Percentiles rank a stretch among this genome's conserved stretches.
These are phyloP conservation scores for Tricholoma sp. DNA, from an alignment of 768 basidiomycete genomes.

Conservation along the genomic window DNA sequence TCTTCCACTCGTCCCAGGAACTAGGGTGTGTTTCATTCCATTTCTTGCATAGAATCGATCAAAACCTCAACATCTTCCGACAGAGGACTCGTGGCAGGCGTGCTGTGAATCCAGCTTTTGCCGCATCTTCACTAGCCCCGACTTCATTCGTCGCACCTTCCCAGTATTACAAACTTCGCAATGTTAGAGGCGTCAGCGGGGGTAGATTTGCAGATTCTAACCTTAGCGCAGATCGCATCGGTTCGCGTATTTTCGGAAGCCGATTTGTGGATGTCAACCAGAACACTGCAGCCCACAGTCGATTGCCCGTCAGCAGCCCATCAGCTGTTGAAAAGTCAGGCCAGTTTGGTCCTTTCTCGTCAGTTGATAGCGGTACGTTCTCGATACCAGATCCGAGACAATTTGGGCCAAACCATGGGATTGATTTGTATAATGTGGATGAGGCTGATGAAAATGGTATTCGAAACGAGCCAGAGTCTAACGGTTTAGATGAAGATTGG, in stretches of 20 bases:
- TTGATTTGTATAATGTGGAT: slow-evolving; percentile 24
- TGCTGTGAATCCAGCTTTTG: slow-evolving; percentile 58
- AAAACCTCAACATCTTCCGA: neutral
- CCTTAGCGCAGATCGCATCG: slow-evolving; percentile 47
- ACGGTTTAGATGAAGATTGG: slow-evolving; percentile 46
- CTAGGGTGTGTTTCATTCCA: slow-evolving; percentile 19
- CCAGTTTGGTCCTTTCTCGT: slow-evolving; percentile 34
- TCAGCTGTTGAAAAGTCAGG: slow-evolving; percentile 49
- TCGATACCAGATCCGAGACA: slow-evolving; percentile 49
- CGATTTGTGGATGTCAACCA: slow-evolving; percentile 71
- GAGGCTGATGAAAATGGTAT: slow-evolving; percentile 35
- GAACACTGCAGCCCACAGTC: slow-evolving; percentile 51
- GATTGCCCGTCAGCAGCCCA: slow-evolving; percentile 56
- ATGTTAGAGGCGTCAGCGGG: slow-evolving; percentile 54
- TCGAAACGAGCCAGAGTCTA: slow-evolving; percentile 13
- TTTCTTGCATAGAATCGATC: neutral
- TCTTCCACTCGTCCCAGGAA: slow-evolving; percentile 43
- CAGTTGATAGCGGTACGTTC: slow-evolving; percentile 28
- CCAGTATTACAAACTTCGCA: slow-evolving; percentile 71
- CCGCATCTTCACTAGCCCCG: slow-evolving; percentile 64
- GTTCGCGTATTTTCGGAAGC: slow-evolving; percentile 59
- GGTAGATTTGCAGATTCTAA: slow-evolving; percentile 49
- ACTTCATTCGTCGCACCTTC: slow-evolving; percentile 78
- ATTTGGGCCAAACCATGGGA: slow-evolving; percentile 52
- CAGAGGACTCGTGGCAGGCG: slow-evolving; percentile 39